phyloP scores from a whole-genome alignment of 768 basidiomycete species.

The Rhodotorula taiwanensis region DNA sequence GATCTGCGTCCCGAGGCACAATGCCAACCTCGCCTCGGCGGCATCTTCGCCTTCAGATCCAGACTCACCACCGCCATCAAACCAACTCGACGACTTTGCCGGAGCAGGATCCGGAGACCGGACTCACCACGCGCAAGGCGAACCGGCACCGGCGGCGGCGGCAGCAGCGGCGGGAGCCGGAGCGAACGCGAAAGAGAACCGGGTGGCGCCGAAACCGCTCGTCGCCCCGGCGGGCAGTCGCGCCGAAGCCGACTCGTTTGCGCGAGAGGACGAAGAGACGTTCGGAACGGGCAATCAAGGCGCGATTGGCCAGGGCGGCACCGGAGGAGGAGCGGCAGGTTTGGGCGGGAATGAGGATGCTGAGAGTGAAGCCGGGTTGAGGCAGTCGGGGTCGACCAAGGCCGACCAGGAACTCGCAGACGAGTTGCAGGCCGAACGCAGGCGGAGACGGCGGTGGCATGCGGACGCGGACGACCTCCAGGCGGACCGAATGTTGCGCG shows the following conservation, averaged over 20 bases:
- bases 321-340: neutral
- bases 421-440: neutral
- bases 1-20: constrained; percentile 1
- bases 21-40: too few relatives aligned
- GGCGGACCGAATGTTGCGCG: too few relatives aligned
- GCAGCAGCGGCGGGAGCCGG: too few relatives aligned
- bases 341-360: neutral
- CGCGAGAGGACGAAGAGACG: neutral
- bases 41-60: too few relatives aligned
- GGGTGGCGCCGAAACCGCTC: too few relatives aligned
- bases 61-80: neutral
- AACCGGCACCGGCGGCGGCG: too few relatives aligned
- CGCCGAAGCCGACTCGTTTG: neutral
- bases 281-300: too few relatives aligned
- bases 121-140: too few relatives aligned
- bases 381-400: neutral
- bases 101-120: neutral
- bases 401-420: neutral
- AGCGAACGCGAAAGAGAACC: too few relatives aligned
- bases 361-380: too few relatives aligned
- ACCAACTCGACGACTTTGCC: neutral
- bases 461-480: too few relatives aligned
- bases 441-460: neutral
- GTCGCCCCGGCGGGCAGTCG: too few relatives aligned
- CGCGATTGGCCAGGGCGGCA: neutral